Percentiles rank a stretch among this genome's conserved stretches.
phyloP scores from a whole-genome alignment of 208 protist genomes.

The Crithidia mellificae region DNA sequence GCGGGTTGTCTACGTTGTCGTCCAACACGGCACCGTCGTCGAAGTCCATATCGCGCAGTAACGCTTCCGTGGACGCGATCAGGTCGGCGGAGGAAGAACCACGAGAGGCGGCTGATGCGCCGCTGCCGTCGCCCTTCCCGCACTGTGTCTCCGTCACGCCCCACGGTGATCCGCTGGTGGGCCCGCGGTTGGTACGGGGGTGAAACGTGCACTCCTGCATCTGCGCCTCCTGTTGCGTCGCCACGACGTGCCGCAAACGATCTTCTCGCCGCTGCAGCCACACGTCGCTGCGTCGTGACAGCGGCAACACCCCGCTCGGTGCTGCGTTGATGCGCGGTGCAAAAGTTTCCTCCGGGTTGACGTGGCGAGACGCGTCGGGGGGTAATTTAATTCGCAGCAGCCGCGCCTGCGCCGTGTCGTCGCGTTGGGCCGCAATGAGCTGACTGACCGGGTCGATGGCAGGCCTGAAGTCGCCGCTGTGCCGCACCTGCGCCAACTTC shows the following conservation, averaged over 20 bases:
- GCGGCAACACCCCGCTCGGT: neutral
- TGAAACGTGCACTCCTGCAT: conserved; percentile 46
- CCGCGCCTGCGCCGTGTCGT: conserved; percentile 38
- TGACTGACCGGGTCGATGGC: conserved; percentile 46
- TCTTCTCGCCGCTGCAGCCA: conserved; percentile 30
- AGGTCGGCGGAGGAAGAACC: neutral
- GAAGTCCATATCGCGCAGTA: conserved; percentile 20
- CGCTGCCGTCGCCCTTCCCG: neutral
- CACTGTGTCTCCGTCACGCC: neutral
- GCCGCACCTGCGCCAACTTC: conserved; percentile 2
- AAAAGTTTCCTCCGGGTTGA: conserved; percentile 32
- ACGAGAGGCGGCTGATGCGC: neutral
- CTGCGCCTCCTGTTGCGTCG: conserved; percentile 21
- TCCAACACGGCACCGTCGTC: neutral
- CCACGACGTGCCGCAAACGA: conserved; percentile 23
- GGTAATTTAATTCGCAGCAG: conserved; percentile 27
- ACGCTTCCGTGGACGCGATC: conserved; percentile 18
- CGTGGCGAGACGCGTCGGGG: neutral
- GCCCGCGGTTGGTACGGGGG: conserved; percentile 27
- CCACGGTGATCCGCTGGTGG: neutral
- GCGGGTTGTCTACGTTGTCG: neutral
- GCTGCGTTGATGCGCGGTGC: conserved; percentile 20
- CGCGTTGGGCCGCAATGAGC: conserved; percentile 43
- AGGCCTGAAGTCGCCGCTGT: conserved; percentile 35
- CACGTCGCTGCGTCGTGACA: conserved; percentile 12